phyloP scores from a whole-genome alignment of 2,329 filamentous ascomycete genomes.

The Fusarium begoniae region DNA sequence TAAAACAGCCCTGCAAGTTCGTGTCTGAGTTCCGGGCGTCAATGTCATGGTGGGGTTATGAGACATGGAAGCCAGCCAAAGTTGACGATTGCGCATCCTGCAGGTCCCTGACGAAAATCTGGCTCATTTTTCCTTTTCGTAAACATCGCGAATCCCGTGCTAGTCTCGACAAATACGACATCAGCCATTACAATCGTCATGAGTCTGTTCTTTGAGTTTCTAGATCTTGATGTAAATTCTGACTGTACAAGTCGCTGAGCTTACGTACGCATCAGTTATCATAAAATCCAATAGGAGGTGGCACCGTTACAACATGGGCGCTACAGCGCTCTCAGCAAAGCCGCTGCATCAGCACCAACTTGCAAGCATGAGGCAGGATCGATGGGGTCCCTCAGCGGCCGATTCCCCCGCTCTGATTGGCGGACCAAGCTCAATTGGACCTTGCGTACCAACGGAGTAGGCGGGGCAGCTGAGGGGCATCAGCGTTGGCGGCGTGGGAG shows the following conservation, averaged over 20 bases:
- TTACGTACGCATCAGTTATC: constrained; percentile 18
- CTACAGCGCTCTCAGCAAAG: constrained; percentile 21
- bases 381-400: constrained; percentile 17
- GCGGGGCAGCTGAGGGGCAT: constrained; percentile 44
- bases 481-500: constrained; percentile 31
- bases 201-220: neutral
- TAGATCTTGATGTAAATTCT: neutral
- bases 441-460: constrained; percentile 10
- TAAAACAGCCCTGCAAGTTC: constrained; percentile 1
- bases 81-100: constrained; percentile 12
- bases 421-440: constrained; percentile 25
- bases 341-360: constrained; percentile 29
- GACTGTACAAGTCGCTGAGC: neutral
- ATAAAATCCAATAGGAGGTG: constrained; percentile 37
- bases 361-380: constrained; percentile 22
- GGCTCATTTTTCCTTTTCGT: neutral
- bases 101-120: constrained; percentile 16
- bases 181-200: neutral
- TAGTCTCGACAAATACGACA: neutral
- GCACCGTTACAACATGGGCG: constrained; percentile 35
- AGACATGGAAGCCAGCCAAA: constrained; percentile 3
- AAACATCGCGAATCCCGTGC: neutral
- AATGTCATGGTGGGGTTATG: constrained; percentile 10
- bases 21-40: neutral
- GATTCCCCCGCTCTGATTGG: constrained; percentile 22